Evolutionary conservation across 768 basidiomycete species (phyloP).

Genomic region (Collybia sp.): DNA sequence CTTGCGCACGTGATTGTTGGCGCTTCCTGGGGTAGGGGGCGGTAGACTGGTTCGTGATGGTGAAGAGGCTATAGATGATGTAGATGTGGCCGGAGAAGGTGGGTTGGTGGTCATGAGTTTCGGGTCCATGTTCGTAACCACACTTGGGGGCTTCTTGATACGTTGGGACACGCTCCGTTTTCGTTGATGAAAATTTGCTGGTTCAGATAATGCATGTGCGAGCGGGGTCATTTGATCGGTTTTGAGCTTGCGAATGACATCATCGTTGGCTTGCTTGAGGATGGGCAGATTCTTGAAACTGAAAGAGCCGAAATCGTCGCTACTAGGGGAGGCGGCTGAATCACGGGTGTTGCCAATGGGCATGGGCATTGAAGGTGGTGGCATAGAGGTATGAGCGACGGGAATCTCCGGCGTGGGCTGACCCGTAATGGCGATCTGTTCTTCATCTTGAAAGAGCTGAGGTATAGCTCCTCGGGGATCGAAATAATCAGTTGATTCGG

Average conservation of each 20-base stretch:
- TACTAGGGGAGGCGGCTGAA: slow-evolving; percentile 46
- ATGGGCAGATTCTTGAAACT: slow-evolving; percentile 97
- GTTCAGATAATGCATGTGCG: slow-evolving; percentile 67
- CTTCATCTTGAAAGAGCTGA: slow-evolving; percentile 90
- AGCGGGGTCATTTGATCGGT: slow-evolving; percentile 85
- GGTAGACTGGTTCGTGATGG: slow-evolving; percentile 73
- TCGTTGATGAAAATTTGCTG: slow-evolving; percentile 51
- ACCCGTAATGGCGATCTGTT: slow-evolving; percentile 52
- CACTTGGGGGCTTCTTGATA: slow-evolving; percentile 76
- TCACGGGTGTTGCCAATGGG: slow-evolving; percentile 37
- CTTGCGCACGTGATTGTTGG: slow-evolving; percentile 66
- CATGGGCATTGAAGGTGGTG: slow-evolving; percentile 38
- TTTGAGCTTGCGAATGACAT: slow-evolving; percentile 93
- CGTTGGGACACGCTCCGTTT: slow-evolving; percentile 80
- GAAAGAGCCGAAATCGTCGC: slow-evolving; percentile 95
- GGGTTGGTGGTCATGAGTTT: slow-evolving; percentile 67
- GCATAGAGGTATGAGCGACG: slow-evolving; percentile 30
- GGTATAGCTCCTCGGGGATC: slow-evolving; percentile 92
- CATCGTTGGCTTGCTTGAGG: slow-evolving; percentile 97
- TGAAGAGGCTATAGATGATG: slow-evolving; percentile 87
- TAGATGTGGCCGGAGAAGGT: slow-evolving; percentile 89
- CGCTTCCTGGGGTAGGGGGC: slow-evolving; percentile 67
- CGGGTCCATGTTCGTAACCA: slow-evolving; percentile 65
- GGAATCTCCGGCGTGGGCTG: slow-evolving; percentile 46
- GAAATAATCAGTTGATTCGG: slow-evolving; percentile 99